These are phyloP conservation scores for Pseudozyma thailandica DNA, from an alignment of 1,284 basidiomycete species.

Conservation along the genomic window DNA sequence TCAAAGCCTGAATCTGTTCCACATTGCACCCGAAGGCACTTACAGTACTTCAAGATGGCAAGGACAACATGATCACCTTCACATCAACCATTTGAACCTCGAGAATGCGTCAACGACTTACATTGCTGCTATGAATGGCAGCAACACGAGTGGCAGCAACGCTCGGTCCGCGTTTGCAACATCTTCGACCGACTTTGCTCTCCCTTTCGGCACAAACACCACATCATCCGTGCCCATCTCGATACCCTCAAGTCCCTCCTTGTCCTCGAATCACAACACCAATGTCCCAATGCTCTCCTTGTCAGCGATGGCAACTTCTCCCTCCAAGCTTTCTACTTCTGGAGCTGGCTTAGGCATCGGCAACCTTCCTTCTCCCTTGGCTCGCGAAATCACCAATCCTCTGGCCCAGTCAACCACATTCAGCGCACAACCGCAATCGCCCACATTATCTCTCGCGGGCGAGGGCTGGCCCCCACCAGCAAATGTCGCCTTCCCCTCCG, in stretches of 20 bases:
- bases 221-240: conserved; percentile 20
- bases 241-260: conserved; percentile 34
- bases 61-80: too few relatives aligned
- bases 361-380: conserved; percentile 27
- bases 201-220: conserved; percentile 22
- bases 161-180: conserved; percentile 28
- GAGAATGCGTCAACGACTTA: too few relatives aligned
- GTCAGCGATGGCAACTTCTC: conserved; percentile 6
- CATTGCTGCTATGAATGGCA: conserved; percentile 17
- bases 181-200: conserved; percentile 47
- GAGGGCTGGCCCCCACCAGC: conserved; percentile 37
- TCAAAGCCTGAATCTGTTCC: too few relatives aligned
- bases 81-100: too few relatives aligned
- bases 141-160: conserved; percentile 1
- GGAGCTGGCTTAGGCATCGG: conserved; percentile 32
- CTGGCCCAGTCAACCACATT: background rate
- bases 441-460: conserved; percentile 23
- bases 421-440: conserved; percentile 26
- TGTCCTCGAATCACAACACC: conserved; percentile 11
- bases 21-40: too few relatives aligned
- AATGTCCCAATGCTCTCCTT: conserved; percentile 21
- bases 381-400: conserved; percentile 27
- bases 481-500: conserved; percentile 6
- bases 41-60: too few relatives aligned
- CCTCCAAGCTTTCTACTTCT: conserved; percentile 10